These are phyloP conservation scores for Houttuynia cordata DNA, from an alignment of 164 flowering plant genomes.

Conservation along the genomic window DNA sequence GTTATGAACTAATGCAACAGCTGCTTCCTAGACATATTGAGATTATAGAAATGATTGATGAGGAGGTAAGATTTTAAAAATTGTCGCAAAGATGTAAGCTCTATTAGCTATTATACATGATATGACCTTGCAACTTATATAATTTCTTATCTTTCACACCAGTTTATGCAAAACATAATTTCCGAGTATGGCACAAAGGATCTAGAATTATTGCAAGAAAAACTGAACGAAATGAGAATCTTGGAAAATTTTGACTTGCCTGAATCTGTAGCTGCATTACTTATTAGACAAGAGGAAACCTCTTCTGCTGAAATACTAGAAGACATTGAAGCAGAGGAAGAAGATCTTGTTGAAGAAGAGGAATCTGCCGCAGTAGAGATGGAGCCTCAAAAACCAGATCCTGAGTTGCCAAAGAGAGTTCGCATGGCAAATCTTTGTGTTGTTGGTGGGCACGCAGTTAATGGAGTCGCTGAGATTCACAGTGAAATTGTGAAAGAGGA, in stretches of 20 bases:
- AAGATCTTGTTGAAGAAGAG: conserved; percentile 12
- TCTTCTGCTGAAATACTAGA: conserved; percentile 5
- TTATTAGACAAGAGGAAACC: conserved; percentile 32
- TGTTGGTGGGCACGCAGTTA: conserved; percentile 90
- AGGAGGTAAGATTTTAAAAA: conserved; percentile 43
- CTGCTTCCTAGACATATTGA: conserved; percentile 92
- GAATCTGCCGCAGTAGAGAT: conserved; percentile 5
- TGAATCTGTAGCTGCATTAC: conserved; percentile 32
- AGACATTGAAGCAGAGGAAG: conserved; percentile 12
- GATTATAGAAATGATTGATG: conserved; percentile 83
- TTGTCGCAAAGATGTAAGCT: neutral
- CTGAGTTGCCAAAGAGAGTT: conserved; percentile 51
- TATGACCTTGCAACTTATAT: conserved; percentile 2
- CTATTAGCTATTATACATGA: neutral
- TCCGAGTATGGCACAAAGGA: conserved; percentile 63
- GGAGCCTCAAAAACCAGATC: conserved; percentile 23
- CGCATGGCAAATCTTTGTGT: conserved; percentile 97
- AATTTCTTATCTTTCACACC: conserved; percentile 12
- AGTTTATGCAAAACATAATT: conserved; percentile 56
- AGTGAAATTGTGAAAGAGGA: conserved; percentile 88
- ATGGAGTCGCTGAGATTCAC: conserved; percentile 97
- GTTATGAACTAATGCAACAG: conserved; percentile 80
- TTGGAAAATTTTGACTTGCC: conserved; percentile 75
- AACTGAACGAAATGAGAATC: conserved; percentile 66
- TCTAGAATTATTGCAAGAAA: conserved; percentile 44